These are phyloP conservation scores for Eucalyptus cloeziana DNA, from an alignment of 345 rosid genomes.

Conservation along the genomic window DNA sequence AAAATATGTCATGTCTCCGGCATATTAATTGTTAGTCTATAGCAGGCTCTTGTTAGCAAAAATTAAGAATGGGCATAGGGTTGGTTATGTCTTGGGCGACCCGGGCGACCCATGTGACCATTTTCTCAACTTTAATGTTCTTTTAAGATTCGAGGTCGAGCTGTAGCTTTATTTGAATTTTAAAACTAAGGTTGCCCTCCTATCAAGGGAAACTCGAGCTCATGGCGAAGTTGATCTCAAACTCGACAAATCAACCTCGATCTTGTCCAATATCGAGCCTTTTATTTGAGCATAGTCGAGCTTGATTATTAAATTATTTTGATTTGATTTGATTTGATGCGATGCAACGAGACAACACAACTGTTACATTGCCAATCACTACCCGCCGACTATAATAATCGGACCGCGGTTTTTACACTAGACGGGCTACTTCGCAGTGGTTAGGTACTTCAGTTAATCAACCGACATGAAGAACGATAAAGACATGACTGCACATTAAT, in stretches of 20 bases:
- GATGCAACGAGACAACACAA: too few species aligned
- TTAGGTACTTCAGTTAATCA: not conserved
- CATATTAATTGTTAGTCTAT: not conserved
- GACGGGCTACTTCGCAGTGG: not conserved
- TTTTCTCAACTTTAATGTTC: not conserved
- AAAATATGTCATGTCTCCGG: not conserved
- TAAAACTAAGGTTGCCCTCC: not conserved
- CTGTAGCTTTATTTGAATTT: not conserved
- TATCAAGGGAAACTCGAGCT: not conserved
- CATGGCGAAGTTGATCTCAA: not conserved
- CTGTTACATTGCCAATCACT: not conserved
- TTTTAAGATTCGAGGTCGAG: not conserved
- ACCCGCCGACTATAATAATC: not conserved
- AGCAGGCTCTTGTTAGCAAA: not conserved
- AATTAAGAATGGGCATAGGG: not conserved
- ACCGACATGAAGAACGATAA: not conserved
- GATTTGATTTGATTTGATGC: too few species aligned
- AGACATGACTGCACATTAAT: not conserved
- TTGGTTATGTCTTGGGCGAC: too few species aligned
- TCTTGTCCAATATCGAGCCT: not conserved
- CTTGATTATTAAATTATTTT: not conserved
- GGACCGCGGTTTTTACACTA: not conserved
- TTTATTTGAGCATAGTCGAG: not conserved
- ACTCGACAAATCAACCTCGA: not conserved
- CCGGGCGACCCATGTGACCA: fast-evolving